phyloP scores from a whole-genome alignment of 345 rosid genomes.

The Excoecaria cochinchinensis region DNA sequence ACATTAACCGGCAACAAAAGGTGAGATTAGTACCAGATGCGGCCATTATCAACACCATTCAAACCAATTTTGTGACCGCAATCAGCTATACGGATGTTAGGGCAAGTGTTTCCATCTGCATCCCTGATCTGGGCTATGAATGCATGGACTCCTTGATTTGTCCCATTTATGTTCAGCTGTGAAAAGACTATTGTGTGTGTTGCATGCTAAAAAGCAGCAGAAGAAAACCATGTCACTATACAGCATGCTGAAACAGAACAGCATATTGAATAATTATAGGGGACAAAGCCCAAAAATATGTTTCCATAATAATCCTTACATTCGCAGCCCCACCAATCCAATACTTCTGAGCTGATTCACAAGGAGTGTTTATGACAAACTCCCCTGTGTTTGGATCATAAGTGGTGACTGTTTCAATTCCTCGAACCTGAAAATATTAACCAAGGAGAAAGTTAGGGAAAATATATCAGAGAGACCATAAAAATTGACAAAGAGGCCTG shows the following conservation, averaged over 20 bases:
- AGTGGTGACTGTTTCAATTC: slow-evolving; percentile 83
- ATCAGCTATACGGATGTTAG: slow-evolving; percentile 77
- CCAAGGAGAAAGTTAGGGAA: neutral
- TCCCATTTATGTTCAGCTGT: slow-evolving; percentile 74
- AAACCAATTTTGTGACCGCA: slow-evolving; percentile 95
- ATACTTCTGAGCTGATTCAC: slow-evolving; percentile 96
- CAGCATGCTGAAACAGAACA: neutral
- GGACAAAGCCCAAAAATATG: neutral
- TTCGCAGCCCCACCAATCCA: slow-evolving; percentile 98
- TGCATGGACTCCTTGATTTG: slow-evolving; percentile 91
- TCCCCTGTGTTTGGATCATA: slow-evolving; percentile 70
- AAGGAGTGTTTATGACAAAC: slow-evolving; percentile 87
- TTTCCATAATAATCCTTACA: slow-evolving; percentile 35
- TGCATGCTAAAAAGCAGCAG: slow-evolving; percentile 63
- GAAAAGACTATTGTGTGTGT: slow-evolving; percentile 91
- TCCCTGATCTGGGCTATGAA: slow-evolving; percentile 85
- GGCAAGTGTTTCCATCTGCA: slow-evolving; percentile 66
- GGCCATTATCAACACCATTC: slow-evolving; percentile 96
- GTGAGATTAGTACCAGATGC: slow-evolving; percentile 62
- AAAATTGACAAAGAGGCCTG: neutral
- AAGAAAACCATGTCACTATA: slow-evolving; percentile 25
- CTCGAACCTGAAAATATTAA: slow-evolving; percentile 63
- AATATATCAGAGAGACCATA: neutral
- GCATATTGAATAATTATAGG: neutral
- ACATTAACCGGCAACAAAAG: neutral